phyloP scores from a whole-genome alignment of 176 grass and related monocot genomes.

The Triticum timopheevii region DNA sequence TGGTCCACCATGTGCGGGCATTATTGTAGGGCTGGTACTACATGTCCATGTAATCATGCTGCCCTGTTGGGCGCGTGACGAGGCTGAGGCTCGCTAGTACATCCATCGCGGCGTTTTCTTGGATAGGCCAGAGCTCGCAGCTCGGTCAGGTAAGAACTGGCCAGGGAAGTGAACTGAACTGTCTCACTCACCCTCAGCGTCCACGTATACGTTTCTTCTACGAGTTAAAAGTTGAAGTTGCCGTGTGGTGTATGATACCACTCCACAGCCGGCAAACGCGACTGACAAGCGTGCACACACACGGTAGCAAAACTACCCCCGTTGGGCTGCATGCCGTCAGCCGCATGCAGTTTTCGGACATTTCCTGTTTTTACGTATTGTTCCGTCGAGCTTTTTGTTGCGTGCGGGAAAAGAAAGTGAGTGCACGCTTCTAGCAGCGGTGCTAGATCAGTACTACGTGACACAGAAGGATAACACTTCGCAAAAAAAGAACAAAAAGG shows the following conservation, averaged over 20 bases:
- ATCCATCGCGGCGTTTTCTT: neutral
- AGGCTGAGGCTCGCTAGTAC: neutral
- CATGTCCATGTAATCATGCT: neutral
- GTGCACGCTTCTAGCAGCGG: neutral
- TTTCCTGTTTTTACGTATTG: neutral
- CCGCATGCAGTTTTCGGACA: neutral
- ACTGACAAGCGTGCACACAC: too few species aligned
- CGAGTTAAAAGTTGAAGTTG: too few species aligned
- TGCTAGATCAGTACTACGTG: too few species aligned
- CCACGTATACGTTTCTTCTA: neutral
- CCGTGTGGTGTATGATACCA: too few species aligned
- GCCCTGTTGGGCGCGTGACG: neutral
- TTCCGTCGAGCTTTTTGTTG: neutral
- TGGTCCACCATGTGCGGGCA: conserved; percentile 3
- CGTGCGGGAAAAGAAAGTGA: neutral
- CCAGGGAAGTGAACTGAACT: neutral
- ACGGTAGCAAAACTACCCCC: too few species aligned
- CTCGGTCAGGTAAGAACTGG: conserved; percentile 18
- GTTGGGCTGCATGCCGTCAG: too few species aligned
- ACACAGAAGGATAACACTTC: too few species aligned
- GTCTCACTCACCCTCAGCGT: neutral
- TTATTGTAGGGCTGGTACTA: neutral
- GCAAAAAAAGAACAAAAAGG: too few species aligned
- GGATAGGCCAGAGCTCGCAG: conserved; percentile 1
- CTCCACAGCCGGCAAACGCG: too few species aligned